Conservation (phyloP, 768 basidiomycete species). For the Guyanaporus albipodus region DNA sequence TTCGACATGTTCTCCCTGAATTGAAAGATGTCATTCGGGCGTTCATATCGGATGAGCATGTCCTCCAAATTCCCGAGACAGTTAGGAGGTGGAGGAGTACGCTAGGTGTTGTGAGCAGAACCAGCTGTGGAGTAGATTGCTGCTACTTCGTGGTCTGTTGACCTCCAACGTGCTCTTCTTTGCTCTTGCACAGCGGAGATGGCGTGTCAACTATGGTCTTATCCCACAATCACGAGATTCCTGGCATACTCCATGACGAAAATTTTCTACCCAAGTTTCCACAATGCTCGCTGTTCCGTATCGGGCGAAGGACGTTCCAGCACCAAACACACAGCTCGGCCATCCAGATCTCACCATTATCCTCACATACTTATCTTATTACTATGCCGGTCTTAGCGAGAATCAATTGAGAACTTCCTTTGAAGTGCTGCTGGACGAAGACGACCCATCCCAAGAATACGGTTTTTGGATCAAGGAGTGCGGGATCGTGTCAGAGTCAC, state of each 20-base stretch:
- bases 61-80: not conserved
- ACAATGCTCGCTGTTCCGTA: too few species aligned
- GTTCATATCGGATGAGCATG: not conserved
- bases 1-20: not conserved
- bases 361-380: conserved; percentile 33
- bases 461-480: not conserved
- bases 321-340: conserved; percentile 31
- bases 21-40: not conserved
- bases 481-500: not conserved
- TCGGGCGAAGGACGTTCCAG: conserved; percentile 31
- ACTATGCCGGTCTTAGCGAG: conserved; percentile 16
- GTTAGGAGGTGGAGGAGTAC: not conserved
- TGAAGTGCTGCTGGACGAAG: not conserved
- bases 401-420: not conserved
- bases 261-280: too few species aligned
- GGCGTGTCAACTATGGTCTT: too few species aligned
- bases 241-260: too few species aligned
- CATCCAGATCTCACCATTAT: conserved; percentile 33
- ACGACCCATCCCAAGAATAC: not conserved
- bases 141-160: not conserved
- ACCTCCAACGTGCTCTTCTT: not conserved
- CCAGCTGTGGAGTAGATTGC: not conserved
- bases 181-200: not conserved
- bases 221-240: too few species aligned
- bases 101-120: not conserved